Evolutionary conservation across 768 basidiomycete genomes (phyloP), one percentile per base, ranked within the genome.

Genomic region (Tubosaeta sp.): DNA sequence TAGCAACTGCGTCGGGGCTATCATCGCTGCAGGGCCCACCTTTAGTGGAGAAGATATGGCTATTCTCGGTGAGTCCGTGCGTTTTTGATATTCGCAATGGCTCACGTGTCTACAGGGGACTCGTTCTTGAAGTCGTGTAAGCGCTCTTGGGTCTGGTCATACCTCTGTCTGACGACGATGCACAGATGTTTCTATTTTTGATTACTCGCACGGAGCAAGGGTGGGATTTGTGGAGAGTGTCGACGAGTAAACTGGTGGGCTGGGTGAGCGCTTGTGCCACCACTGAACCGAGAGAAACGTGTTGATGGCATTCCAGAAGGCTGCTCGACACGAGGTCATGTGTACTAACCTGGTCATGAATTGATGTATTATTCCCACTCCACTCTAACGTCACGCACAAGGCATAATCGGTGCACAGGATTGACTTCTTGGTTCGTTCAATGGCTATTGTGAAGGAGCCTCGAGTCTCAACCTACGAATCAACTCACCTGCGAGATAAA

Each of bases 121-220:
- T 77, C 75, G 57, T 85, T 87, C 59, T 61, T 86, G 41, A 87
- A 86, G 69, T 83, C 80, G 10, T 87, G 85, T 82, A 53, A 62
- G 80, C 36, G 7, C 24, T 36, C 24, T 19, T 24, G 3, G 12
- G 19, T 32, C 8, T 7, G 32, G 19, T 36, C 18, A 3, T 39
- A 1, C 16, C 29, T 6, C 13, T 35, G 12, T 43, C 53, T 58
- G 50, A 56, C 6, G 38, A 19, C 9, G 42, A 35, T 13, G 21
- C 24, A 25, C 49, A 85, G 82, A 82, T 78, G 81, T 86, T 59
- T 71, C 78, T 6, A 70, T 77, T 22, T 86, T 76, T 58, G 84
- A 86, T 63, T 82, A 84, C 52, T 71, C 76, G 5, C 71, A 78
- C 29, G 73, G 69, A 0, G 76, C 64, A 5, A 71, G 81, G 38